Base-by-base conservation (phyloP, 2,329 filamentous ascomycete genomes). In the Chrysoporthe deuterocubensis region DNA sequence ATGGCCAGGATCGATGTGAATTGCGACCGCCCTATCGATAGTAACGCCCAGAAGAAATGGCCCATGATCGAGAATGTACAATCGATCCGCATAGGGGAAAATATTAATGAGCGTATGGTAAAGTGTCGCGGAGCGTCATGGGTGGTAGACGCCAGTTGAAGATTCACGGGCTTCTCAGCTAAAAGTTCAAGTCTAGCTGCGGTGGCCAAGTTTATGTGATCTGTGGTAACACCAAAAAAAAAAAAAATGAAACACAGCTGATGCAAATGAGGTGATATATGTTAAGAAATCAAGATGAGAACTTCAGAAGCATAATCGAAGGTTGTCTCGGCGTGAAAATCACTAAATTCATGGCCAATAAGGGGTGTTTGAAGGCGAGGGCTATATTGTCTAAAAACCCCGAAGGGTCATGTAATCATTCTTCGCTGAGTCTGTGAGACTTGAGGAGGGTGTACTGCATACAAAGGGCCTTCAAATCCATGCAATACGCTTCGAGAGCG, bases 1-100 rank as follows among this genome's bases (percentile, higher is more conserved):
- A 67, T 43, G 9, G 64, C 64, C 7, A 66, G 3, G 4, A 37
- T 8, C 21, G 32, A 60, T 43, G 59, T 46, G 37, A 66, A 14
- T 18, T 62, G 67, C 2, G 52, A 2, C 26, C 67, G 63, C 16
- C 59, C 59, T 34, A 43, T 52, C 13, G 44, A 16, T 21, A n/a
- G 3, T 14, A 37, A 21, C 34, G 18, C 32, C 16, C 11, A 26
- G 32, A 21, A 9, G 4, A 18, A 43, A 11, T 21, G 16, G 13
- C 1, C 3, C 13, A 37, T 56, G 8, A n/a, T 32, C 13, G 8
- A 21, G 4, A 9, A 11, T 8, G 26, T 8, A 11, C 26, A 11
- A 26, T 13, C 8, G 11, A 1, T 13, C 21, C 11, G 18, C 3
- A 26, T 8, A 52, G 44, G 1, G 48, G 48, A 9, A 1, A 21